These are phyloP conservation scores for Leccinum olivaceopallidum DNA, from an alignment of 768 basidiomycete genomes.

Conservation along the genomic window DNA sequence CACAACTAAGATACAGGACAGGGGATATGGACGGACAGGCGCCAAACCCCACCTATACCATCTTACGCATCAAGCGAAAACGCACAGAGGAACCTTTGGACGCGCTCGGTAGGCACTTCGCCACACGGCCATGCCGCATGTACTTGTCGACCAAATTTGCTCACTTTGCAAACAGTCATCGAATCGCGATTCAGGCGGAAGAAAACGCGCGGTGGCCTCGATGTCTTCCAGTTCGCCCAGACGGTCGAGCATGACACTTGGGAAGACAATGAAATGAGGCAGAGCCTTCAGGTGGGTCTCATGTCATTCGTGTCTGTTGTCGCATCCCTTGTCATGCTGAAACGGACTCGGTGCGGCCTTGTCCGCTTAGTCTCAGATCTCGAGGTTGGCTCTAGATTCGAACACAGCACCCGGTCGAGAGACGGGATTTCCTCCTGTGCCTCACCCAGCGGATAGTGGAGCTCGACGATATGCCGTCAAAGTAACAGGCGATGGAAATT, in stretches of 20 bases:
- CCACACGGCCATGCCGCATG: slow-evolving; percentile 11
- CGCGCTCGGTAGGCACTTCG: slow-evolving; percentile 59
- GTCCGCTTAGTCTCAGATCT: slow-evolving; percentile 52
- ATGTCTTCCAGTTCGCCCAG: slow-evolving; percentile 79
- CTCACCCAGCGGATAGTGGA: slow-evolving; percentile 37
- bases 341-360: not conserved
- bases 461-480: slow-evolving; percentile 52
- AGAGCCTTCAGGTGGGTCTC: slow-evolving; percentile 59
- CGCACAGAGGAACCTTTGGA: slow-evolving; percentile 81
- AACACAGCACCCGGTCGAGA: slow-evolving; percentile 22
- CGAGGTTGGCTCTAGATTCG: slow-evolving; percentile 48
- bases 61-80: slow-evolving; percentile 81
- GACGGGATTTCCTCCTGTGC: slow-evolving; percentile 7
- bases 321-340: not conserved
- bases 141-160: slow-evolving; percentile 16
- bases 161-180: slow-evolving; percentile 45
- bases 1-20: slow-evolving; percentile 1
- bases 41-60: slow-evolving; percentile 53
- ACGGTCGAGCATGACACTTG: slow-evolving; percentile 72
- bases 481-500: slow-evolving; percentile 16
- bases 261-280: slow-evolving; percentile 58
- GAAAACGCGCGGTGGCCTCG: slow-evolving; percentile 53
- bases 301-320: not conserved
- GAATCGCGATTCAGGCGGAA: slow-evolving; percentile 63
- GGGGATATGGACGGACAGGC: slow-evolving; percentile 24